Evolutionary conservation across 768 basidiomycete species (phyloP).

Genomic region (Hygrocybe punicea): DNA sequence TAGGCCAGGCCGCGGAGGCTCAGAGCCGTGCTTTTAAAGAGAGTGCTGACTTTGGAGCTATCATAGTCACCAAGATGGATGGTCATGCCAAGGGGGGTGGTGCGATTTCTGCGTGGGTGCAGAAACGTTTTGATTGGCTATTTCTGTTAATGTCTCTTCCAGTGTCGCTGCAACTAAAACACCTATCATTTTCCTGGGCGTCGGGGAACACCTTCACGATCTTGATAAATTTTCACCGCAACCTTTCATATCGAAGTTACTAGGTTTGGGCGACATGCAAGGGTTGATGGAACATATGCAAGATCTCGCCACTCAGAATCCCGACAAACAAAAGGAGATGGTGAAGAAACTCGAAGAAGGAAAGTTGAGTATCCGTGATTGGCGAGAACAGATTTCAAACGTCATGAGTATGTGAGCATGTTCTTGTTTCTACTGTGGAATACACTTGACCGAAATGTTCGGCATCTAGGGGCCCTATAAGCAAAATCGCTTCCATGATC

Average conservation of each 20-base stretch:
- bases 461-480: constrained; percentile 84
- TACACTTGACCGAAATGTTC: constrained; percentile 7
- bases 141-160: constrained; percentile 5
- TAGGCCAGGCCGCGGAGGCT: constrained; percentile 95
- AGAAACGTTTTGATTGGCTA: not conserved
- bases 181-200: constrained; percentile 97
- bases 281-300: constrained; percentile 99
- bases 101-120: constrained; percentile 92
- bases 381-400: constrained; percentile 95
- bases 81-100: constrained; percentile 99
- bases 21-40: constrained; percentile 98
- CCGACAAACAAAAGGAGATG: constrained; percentile 97
- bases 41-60: constrained; percentile 94
- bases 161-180: constrained; percentile 99
- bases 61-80: constrained; percentile 99
- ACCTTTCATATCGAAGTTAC: constrained; percentile 94
- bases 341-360: constrained; percentile 97
- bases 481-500: constrained; percentile 98
- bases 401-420: constrained; percentile 97
- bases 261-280: constrained; percentile 95
- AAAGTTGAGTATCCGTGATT: constrained; percentile 93
- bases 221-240: constrained; percentile 94
- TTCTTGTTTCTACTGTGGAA: constrained; percentile 4
- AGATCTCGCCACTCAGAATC: constrained; percentile 87
- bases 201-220: constrained; percentile 96